Conservation (phyloP, 2,329 filamentous ascomycete species). For the Mariannaea elegans region DNA sequence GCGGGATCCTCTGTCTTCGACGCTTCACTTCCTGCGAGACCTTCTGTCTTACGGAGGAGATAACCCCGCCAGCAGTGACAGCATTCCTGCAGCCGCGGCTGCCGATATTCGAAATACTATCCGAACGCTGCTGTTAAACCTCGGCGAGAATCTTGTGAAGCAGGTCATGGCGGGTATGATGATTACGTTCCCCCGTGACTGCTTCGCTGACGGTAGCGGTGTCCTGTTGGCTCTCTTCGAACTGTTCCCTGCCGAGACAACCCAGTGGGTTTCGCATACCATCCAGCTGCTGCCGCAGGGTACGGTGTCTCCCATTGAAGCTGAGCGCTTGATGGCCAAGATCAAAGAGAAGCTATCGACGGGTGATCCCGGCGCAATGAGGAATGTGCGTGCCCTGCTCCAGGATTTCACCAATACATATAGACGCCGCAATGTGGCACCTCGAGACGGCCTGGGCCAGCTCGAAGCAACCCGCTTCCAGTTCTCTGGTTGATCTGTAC, state of each 20-base stretch:
- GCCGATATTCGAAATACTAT: conserved; percentile 77
- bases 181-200: conserved; percentile 97
- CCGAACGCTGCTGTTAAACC: conserved; percentile 72
- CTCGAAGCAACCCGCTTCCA: conserved; percentile 89
- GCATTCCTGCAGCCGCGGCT: conserved; percentile 66
- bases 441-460: conserved; percentile 86
- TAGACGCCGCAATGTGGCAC: conserved; percentile 92
- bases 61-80: conserved; percentile 71
- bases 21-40: conserved; percentile 92
- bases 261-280: conserved; percentile 83
- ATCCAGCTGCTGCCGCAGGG: conserved; percentile 85
- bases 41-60: conserved; percentile 87
- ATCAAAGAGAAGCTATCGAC: conserved; percentile 80
- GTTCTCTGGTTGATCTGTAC: conserved; percentile 61
- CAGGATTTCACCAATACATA: conserved; percentile 98
- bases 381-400: conserved; percentile 83
- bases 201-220: conserved; percentile 92
- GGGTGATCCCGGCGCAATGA: conserved; percentile 66
- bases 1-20: conserved; percentile 88
- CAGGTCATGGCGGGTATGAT: conserved; percentile 97
- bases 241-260: conserved; percentile 81
- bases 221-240: conserved; percentile 92
- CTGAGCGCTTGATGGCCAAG: conserved; percentile 80
- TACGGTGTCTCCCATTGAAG: conserved; percentile 81
- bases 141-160: conserved; percentile 84